These are phyloP conservation scores for Triangularia setosa DNA, from an alignment of 2,329 filamentous ascomycete genomes.

Conservation along the genomic window DNA sequence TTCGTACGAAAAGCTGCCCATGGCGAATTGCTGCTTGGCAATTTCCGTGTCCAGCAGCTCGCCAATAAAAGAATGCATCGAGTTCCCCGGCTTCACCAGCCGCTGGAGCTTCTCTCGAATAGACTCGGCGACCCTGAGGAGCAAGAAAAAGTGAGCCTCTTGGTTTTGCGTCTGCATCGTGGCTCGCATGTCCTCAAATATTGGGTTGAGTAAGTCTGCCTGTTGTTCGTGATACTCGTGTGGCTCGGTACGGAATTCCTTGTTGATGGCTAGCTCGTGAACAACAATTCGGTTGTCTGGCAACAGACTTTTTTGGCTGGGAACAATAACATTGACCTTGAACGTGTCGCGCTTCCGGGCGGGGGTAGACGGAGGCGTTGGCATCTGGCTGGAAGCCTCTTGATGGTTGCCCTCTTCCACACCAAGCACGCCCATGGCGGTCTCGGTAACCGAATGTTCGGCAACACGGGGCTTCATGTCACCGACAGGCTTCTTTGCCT, in stretches of 20 bases:
- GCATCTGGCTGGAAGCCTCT: slow-evolving; percentile 44
- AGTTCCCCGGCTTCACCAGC: slow-evolving; percentile 65
- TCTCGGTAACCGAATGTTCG: slow-evolving; percentile 39
- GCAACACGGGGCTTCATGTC: slow-evolving; percentile 68
- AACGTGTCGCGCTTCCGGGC: slow-evolving; percentile 36
- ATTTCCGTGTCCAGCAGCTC: slow-evolving; percentile 72
- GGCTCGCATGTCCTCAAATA: slow-evolving; percentile 56
- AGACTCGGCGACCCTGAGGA: slow-evolving; percentile 65
- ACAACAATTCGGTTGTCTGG: slow-evolving; percentile 72
- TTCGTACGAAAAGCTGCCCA: slow-evolving; percentile 74
- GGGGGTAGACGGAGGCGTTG: slow-evolving; percentile 53
- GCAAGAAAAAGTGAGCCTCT: slow-evolving; percentile 63
- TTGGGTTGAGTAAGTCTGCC: slow-evolving; percentile 43
- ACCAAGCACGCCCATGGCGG: slow-evolving; percentile 38
- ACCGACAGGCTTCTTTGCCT: slow-evolving; percentile 62
- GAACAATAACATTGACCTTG: slow-evolving; percentile 24
- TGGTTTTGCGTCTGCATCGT: slow-evolving; percentile 64
- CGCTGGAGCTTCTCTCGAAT: slow-evolving; percentile 69
- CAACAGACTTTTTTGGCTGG: slow-evolving; percentile 45
- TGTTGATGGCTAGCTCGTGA: slow-evolving; percentile 76
- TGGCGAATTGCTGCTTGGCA: slow-evolving; percentile 63
- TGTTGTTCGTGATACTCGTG: slow-evolving; percentile 57
- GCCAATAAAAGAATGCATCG: slow-evolving; percentile 69
- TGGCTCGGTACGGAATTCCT: slow-evolving; percentile 67
- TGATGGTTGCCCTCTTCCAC: slow-evolving; percentile 36